Evolutionary conservation across 2,329 filamentous ascomycete species (phyloP), one percentile per base, ranked within the genome.

Genomic region (Ophiobolus disseminans): DNA sequence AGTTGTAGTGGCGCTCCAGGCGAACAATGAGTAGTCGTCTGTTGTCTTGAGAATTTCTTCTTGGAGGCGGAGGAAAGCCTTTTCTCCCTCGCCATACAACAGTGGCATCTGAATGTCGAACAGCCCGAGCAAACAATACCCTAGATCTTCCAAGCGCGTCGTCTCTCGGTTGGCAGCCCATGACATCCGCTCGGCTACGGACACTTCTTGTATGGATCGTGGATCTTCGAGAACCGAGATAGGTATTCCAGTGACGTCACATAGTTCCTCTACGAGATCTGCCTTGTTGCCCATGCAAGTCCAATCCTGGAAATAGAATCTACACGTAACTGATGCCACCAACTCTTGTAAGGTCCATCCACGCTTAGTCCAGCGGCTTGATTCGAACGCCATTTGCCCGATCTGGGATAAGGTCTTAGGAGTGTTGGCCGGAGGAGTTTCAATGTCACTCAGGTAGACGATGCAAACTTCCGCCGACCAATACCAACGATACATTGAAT

Each of bases 341-440:
- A 68, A 52, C 22, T 69, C 66, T 49, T 69, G 66, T 4, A 68
- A 47, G 1, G 66, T 69, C 66, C 63, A 68, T n/a, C 63, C 63
- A 28, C 60, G 54, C 21, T 50, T 64, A 1, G 59, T 42, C 66
- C 65, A 69, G 5, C 62, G 54, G 35, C 51, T 60, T 11, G 41
- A 49, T 6, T 53, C 32, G 20, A 68, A 62, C 0, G 62, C 58
- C 3, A 40, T 30, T 38, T 28, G 57, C 7, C 56, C 52, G 0
- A 53, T 48, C 2, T 59, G 57, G 8, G 55, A 57, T 10, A 56
- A 57, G 9, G 56, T 43, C 11, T 25, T 55, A 21, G 36, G 26
- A 7, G 46, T 39, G 4, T 34, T 39, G 23, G 30, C 39, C 22
- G 31, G 26, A 38, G 37, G 32, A 37, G 41, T 45, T 8, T 42